These are phyloP conservation scores for Thielaviopsis cerberus DNA, from an alignment of 2,329 filamentous ascomycete genomes.

Conservation along the genomic window DNA sequence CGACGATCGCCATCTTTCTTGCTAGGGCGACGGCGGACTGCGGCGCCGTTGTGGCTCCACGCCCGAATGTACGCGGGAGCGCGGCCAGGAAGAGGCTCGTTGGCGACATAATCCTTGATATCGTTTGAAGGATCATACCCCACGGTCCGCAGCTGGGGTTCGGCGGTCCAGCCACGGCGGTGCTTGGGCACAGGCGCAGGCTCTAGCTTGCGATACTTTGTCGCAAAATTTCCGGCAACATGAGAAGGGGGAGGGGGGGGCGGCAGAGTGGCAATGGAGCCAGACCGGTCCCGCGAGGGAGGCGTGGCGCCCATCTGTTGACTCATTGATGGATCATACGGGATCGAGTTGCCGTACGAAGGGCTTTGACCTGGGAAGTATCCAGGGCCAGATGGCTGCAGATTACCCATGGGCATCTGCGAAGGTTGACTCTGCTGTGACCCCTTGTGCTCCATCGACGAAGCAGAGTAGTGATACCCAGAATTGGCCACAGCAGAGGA, in stretches of 20 bases:
- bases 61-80: slow-evolving; percentile 38
- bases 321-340: slow-evolving; percentile 4
- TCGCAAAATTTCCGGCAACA: not conserved
- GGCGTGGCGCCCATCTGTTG: not conserved
- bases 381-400: not conserved
- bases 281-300: slow-evolving; percentile 6
- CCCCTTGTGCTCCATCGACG: not conserved
- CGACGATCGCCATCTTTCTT: slow-evolving; percentile 10
- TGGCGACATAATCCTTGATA: slow-evolving; percentile 38
- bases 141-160: slow-evolving; percentile 38
- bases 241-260: slow-evolving; percentile 1
- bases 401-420: not conserved
- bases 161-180: slow-evolving; percentile 26
- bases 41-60: slow-evolving; percentile 29
- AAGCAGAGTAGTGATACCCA: slow-evolving; percentile 2
- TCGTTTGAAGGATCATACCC: slow-evolving; percentile 35
- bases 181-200: slow-evolving; percentile 37
- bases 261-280: slow-evolving; percentile 1
- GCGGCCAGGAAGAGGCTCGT: slow-evolving; percentile 35
- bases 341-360: slow-evolving; percentile 1
- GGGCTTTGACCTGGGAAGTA: not conserved
- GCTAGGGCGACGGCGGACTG: slow-evolving; percentile 2
- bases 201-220: slow-evolving; percentile 39
- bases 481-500: slow-evolving; percentile 3
- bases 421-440: not conserved